These are phyloP conservation scores for Volvariella volvacea DNA, from an alignment of 1,284 basidiomycete genomes.

Conservation along the genomic window DNA sequence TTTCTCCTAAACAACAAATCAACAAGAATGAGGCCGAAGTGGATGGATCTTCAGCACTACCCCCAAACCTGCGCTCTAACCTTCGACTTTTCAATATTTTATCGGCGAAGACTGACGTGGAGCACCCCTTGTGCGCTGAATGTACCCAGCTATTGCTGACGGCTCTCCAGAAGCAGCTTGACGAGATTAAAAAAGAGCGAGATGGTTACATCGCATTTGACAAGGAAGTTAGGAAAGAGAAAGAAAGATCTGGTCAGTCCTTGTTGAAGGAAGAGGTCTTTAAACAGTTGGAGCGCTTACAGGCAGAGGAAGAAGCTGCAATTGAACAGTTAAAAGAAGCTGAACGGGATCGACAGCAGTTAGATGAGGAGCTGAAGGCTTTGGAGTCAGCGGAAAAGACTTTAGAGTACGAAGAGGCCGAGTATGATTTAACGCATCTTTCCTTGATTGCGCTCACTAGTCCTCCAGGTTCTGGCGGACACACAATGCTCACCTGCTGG, in stretches of 20 bases:
- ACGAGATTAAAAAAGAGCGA: slow-evolving; percentile 86
- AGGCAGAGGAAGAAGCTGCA: slow-evolving; percentile 65
- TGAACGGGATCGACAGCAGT: slow-evolving; percentile 66
- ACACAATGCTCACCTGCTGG: slow-evolving; percentile 67
- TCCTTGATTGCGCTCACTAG: slow-evolving; percentile 3
- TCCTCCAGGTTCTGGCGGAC: slow-evolving; percentile 73
- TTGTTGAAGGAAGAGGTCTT: slow-evolving; percentile 58
- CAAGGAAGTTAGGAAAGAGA: slow-evolving; percentile 73
- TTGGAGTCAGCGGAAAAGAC: slow-evolving; percentile 74
- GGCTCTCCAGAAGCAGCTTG: slow-evolving; percentile 76
- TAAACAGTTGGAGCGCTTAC: slow-evolving; percentile 66
- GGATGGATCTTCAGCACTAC: slow-evolving; percentile 66
- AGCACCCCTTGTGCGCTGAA: slow-evolving; percentile 93
- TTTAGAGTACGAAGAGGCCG: slow-evolving; percentile 71
- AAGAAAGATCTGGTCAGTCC: slow-evolving; percentile 57
- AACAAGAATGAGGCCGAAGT: slow-evolving; percentile 24
- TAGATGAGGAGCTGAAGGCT: slow-evolving; percentile 67
- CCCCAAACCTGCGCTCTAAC: slow-evolving; percentile 71
- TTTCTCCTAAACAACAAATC: slow-evolving; percentile 15
- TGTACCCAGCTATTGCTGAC: slow-evolving; percentile 83
- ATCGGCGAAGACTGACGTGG: slow-evolving; percentile 76
- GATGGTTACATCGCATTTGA: slow-evolving; percentile 93
- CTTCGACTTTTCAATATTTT: slow-evolving; percentile 73
- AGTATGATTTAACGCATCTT: slow-evolving; percentile 48
- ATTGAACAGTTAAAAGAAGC: slow-evolving; percentile 71